Evolutionary conservation across 768 basidiomycete species (phyloP).

Genomic region (Xerocomellus amylosporus): DNA sequence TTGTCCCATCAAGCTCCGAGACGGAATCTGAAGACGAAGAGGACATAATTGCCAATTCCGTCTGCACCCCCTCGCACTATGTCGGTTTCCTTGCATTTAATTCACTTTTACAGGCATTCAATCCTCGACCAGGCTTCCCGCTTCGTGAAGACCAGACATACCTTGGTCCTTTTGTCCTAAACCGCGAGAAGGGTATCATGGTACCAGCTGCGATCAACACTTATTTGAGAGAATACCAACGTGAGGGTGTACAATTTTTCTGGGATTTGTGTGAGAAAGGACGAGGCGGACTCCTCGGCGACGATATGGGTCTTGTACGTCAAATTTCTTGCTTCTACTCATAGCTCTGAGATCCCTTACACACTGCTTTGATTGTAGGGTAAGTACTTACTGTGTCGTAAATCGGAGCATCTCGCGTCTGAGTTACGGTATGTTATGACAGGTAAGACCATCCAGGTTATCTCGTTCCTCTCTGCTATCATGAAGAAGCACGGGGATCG

Average conservation of each 20-base stretch:
- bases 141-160: constrained; percentile 42
- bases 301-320: constrained; percentile 88
- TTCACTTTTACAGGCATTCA: constrained; percentile 31
- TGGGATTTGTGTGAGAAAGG: constrained; percentile 66
- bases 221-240: constrained; percentile 87
- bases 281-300: constrained; percentile 82
- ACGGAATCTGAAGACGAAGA: constrained; percentile 47
- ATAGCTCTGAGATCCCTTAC: background rate
- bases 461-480: constrained; percentile 85
- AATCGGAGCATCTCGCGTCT: background rate
- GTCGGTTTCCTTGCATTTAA: constrained; percentile 1
- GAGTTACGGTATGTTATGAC: constrained; percentile 3
- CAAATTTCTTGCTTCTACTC: background rate
- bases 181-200: constrained; percentile 42
- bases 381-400: constrained; percentile 9
- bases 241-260: constrained; percentile 82
- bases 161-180: constrained; percentile 51
- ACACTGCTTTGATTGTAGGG: constrained; percentile 19
- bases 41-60: constrained; percentile 30
- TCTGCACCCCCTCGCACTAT: constrained; percentile 12
- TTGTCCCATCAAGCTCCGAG: constrained; percentile 29
- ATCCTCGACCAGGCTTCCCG: constrained; percentile 55
- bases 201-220: constrained; percentile 76
- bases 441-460: constrained; percentile 96
- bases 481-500: constrained; percentile 76